Evolutionary conservation across 768 basidiomycete genomes (phyloP), one percentile per base, ranked within the genome.

Genomic region (Daedaleopsis nitida): DNA sequence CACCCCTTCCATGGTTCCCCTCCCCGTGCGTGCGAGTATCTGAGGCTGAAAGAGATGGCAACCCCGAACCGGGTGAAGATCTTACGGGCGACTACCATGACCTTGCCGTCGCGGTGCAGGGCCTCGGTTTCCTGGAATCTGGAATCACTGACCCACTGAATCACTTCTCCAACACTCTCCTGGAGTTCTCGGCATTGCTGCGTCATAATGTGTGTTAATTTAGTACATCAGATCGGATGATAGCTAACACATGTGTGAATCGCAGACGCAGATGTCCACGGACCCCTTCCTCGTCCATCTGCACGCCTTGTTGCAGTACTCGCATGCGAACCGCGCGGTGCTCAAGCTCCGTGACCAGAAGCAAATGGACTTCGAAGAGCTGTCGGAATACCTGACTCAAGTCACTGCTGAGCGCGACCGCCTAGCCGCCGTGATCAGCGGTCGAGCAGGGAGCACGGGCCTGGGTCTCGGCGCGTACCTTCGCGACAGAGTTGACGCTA

Each of bases 61-160:
- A 86, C 75, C 81, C 81, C 79, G 87, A 87, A 85, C 86, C 84
- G 72, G 86, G 79, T 82, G 84, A 88, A 97, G 97, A 99, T 83
- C 86, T 99, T 51, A 91, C 94, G 62, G 87, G 87, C 65, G 97
- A 99, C 80, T 99, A 99, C 75, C 94, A 98, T 72, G 97, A 98
- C 76, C 80, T 98, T 65, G 95, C 97, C 47, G 91, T 95, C 64
- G 91, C 94, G 45, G 94, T 97, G 50, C 96, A 98, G 73, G 96
- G 96, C 53, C 84, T 99, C 62, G 97, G 96, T 66, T 98, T 98
- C 77, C 83, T 99, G 65, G 97, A 99, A 75, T 94, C 92, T 64
- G 97, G 97, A 42, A 99, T 99, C 66, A 99, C 97, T 49, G 97
- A 99, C 70, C 96, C 94, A 1, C 78, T 99, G 66, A 96, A 96